Evolutionary conservation across 805 yeast genomes (phyloP).

Genomic region (Yarrowia sp.): DNA sequence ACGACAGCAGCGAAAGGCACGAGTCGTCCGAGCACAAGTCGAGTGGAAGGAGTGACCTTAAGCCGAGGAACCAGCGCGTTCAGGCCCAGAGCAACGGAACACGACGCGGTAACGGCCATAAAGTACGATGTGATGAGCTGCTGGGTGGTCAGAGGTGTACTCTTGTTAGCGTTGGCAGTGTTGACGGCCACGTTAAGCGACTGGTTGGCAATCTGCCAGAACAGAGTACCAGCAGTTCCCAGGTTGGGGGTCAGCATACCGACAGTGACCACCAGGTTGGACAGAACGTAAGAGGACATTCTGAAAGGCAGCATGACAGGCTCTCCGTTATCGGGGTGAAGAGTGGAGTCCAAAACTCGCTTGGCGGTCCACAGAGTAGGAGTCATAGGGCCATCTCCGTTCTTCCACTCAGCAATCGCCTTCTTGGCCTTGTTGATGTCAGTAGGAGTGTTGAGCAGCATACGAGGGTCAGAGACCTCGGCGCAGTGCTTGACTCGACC

Average conservation of each 20-base stretch:
- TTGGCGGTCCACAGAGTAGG: conserved; percentile 89
- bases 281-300: conserved; percentile 93
- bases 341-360: conserved; percentile 80
- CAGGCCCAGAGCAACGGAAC: conserved; percentile 92
- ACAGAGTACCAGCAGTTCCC: conserved; percentile 84
- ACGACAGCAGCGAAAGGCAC: conserved; percentile 99
- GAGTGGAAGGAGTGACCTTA: conserved; percentile 68
- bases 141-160: conserved; percentile 78
- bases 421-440: conserved; percentile 65
- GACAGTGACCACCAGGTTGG: conserved; percentile 89
- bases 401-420: conserved; percentile 66
- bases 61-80: conserved; percentile 87
- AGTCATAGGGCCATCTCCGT: conserved; percentile 66
- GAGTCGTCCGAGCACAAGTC: conserved; percentile 71
- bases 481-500: conserved; percentile 96
- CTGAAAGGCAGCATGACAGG: conserved; percentile 90
- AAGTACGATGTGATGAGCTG: conserved; percentile 79
- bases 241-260: conserved; percentile 97
- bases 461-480: conserved; percentile 86
- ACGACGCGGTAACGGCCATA: conserved; percentile 89
- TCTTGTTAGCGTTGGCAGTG: conserved; percentile 92
- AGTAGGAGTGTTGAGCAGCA: conserved; percentile 67
- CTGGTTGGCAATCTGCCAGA: conserved; percentile 98
- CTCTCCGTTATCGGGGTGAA: conserved; percentile 96
- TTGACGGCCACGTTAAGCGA: conserved; percentile 95